A percentile compares a stretch with the other conserved stretches of the same genome.
Conservation (phyloP, 352 stramenopile genomes). For the Phytophthora sansomeana region DNA sequence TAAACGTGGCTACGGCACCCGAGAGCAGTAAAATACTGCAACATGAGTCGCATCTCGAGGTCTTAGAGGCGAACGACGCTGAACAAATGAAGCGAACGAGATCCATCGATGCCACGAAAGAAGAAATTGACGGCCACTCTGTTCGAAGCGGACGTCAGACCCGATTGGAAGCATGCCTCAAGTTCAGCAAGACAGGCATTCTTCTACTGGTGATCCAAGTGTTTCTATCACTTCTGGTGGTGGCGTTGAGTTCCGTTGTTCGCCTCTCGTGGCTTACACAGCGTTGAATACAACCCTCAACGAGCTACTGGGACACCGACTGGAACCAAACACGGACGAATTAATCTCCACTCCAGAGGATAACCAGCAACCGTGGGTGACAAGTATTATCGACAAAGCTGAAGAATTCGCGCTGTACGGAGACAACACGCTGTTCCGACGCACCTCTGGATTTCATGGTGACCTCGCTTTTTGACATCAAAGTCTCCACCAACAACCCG, state of each 20-base stretch:
- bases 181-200: too few species aligned
- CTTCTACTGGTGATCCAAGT: conserved; percentile 8
- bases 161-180: too few species aligned
- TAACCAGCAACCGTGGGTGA: conserved; percentile 4
- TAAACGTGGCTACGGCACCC: too few species aligned
- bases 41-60: too few species aligned
- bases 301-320: conserved; percentile 30
- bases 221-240: conserved; percentile 4
- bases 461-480: conserved; percentile 49
- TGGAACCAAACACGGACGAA: not conserved
- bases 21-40: too few species aligned
- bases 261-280: conserved; percentile 28
- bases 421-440: conserved; percentile 39
- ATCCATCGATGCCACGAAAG: too few species aligned
- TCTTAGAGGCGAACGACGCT: too few species aligned
- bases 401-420: conserved; percentile 48
- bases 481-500: conserved; percentile 31
- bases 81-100: too few species aligned
- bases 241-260: conserved; percentile 21
- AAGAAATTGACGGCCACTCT: too few species aligned
- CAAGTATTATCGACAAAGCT: conserved; percentile 43
- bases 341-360: not conserved
- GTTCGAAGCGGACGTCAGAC: too few species aligned
- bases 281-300: conserved; percentile 51
- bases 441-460: conserved; percentile 48